These are phyloP conservation scores for Polyporus arcularius DNA, from an alignment of 768 basidiomycete species.

Conservation along the genomic window DNA sequence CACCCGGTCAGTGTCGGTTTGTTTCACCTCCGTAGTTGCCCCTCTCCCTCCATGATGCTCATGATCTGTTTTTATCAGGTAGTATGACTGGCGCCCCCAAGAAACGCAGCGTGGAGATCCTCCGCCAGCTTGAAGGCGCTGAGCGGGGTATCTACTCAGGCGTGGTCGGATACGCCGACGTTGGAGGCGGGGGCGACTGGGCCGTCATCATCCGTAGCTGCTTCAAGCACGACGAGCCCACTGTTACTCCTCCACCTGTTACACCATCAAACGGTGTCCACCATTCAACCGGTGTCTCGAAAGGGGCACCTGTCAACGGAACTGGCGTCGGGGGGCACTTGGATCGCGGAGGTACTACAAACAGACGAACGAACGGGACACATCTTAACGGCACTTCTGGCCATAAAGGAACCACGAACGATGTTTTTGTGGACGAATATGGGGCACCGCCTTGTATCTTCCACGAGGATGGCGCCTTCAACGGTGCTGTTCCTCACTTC, in stretches of 20 bases:
- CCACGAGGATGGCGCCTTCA: not conserved
- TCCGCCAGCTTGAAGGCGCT: slow-evolving; percentile 73
- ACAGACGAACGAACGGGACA: too few species aligned
- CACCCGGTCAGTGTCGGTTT: slow-evolving; percentile 62
- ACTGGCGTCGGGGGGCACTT: not conserved
- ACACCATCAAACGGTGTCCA: not conserved
- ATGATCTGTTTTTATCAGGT: slow-evolving; percentile 43
- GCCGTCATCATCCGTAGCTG: slow-evolving; percentile 93
- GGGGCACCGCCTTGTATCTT: not conserved
- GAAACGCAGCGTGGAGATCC: slow-evolving; percentile 88
- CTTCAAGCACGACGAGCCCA: slow-evolving; percentile 64
- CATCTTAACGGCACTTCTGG: too few species aligned
- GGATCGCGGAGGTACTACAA: too few species aligned
- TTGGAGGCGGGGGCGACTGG: slow-evolving; percentile 89
- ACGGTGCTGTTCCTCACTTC: not conserved
- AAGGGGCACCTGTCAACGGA: not conserved
- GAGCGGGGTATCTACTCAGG: slow-evolving; percentile 87
- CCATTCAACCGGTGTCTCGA: not conserved
- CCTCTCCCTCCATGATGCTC: not conserved
- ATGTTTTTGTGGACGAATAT: too few species aligned
- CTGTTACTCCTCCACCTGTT: not conserved
- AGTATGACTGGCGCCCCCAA: slow-evolving; percentile 99
- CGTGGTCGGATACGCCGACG: slow-evolving; percentile 90
- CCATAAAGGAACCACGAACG: too few species aligned
- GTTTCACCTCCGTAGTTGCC: not conserved